phyloP scores from a whole-genome alignment of 23 red algal genomes.

The Cyanidiococcus yangmingshanensis region DNA sequence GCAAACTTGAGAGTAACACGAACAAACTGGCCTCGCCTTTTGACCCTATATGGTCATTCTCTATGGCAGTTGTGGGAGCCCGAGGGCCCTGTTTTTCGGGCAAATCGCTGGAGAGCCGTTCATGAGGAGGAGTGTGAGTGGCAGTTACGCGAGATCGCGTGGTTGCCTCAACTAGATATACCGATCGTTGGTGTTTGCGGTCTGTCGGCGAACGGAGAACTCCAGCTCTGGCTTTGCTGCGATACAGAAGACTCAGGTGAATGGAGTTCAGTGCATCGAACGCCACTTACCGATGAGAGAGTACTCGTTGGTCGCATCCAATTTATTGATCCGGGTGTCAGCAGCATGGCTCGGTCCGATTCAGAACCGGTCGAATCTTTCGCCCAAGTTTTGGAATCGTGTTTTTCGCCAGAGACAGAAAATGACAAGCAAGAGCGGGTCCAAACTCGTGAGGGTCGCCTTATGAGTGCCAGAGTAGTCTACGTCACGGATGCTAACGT shows the following conservation, averaged over 20 bases:
- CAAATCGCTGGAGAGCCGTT: not conserved
- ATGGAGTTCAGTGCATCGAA: not conserved
- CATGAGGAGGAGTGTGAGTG: not conserved
- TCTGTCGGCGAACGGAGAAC: not conserved
- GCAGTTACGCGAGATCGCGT: not conserved
- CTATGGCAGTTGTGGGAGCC: slow-evolving; percentile 2
- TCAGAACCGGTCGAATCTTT: not conserved
- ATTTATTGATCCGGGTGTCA: not conserved
- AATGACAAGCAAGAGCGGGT: not conserved
- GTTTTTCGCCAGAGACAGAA: not conserved
- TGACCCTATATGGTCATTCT: not conserved
- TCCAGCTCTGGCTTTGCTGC: not conserved
- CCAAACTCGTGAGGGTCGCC: not conserved
- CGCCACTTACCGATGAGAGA: not conserved
- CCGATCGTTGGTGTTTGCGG: not conserved
- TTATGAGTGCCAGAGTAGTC: not conserved
- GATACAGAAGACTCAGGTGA: not conserved
- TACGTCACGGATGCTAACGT: not conserved
- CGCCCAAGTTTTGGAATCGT: not conserved
- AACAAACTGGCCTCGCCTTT: not conserved
- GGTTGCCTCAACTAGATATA: not conserved
- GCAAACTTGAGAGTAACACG: not conserved
- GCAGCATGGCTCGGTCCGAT: not conserved
- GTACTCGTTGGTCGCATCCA: not conserved
- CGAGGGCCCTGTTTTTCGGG: not conserved